These are phyloP conservation scores for Lecanicillium sp. DNA, from an alignment of 2,329 filamentous ascomycete genomes.

Conservation along the genomic window DNA sequence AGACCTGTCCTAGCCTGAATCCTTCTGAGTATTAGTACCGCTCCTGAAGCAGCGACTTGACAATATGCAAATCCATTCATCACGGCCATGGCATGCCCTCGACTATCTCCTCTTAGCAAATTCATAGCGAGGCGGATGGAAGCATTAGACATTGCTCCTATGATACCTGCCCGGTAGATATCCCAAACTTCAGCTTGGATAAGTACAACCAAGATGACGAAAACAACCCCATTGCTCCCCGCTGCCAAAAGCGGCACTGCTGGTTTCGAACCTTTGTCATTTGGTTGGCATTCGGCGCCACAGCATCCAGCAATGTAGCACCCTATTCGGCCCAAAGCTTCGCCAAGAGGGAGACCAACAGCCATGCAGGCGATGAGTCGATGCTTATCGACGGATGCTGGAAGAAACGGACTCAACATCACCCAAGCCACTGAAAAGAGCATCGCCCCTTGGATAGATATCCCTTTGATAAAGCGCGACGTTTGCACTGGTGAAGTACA, in stretches of 20 bases:
- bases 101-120: neutral
- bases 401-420: neutral
- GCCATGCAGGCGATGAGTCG: neutral
- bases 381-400: neutral
- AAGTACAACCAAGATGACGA: neutral
- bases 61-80: no score
- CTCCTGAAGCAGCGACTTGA: no score
- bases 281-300: neutral
- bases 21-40: no score
- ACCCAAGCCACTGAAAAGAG: slow-evolving; percentile 4
- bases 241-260: slow-evolving; percentile 3
- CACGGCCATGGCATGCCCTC: no score
- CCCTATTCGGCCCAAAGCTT: slow-evolving; percentile 7
- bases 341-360: slow-evolving; percentile 4
- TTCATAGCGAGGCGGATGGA: slow-evolving; percentile 3
- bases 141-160: neutral
- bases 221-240: neutral
- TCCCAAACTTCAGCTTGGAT: neutral
- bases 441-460: slow-evolving; percentile 7
- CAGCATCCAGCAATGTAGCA: slow-evolving; percentile 9
- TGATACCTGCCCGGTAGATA: neutral
- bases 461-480: slow-evolving; percentile 1
- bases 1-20: no score
- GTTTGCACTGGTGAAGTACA: no score
- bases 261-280: neutral